Percentiles rank a stretch among this genome's conserved stretches.
phyloP scores from a whole-genome alignment of 169 alveolate species.

The Eimeria praecox region DNA sequence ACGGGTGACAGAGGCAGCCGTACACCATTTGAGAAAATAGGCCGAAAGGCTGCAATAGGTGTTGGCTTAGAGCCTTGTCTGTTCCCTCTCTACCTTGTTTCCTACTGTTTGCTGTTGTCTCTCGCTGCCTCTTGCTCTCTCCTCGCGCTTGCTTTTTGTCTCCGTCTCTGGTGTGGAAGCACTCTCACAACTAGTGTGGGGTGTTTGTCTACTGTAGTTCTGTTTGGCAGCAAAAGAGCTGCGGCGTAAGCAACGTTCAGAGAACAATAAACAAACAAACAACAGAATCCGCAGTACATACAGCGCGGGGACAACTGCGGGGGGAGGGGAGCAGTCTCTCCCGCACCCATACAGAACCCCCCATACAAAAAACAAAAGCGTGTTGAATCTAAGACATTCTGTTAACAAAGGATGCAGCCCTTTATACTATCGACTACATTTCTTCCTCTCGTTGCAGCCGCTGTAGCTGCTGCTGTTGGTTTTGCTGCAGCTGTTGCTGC shows the following conservation, averaged over 20 bases:
- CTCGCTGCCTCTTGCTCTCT: background rate
- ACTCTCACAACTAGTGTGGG: background rate
- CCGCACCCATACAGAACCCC: background rate
- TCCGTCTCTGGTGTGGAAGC: background rate
- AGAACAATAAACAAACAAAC: background rate
- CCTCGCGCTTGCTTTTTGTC: background rate
- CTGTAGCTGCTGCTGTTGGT: background rate
- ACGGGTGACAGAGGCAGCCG: background rate
- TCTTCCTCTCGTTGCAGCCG: constrained; percentile 60
- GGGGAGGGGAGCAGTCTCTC: background rate
- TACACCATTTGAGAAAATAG: background rate
- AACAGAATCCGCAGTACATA: background rate
- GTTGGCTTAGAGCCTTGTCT: background rate
- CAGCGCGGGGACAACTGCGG: background rate
- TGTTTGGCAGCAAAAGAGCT: too few species aligned
- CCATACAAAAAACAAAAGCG: constrained; percentile 6
- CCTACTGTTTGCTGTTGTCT: background rate
- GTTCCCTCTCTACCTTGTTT: background rate
- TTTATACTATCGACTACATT: background rate
- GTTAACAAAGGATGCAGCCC: background rate
- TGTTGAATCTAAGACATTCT: background rate
- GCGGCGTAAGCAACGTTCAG: too few species aligned
- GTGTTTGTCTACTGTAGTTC: too few species aligned
- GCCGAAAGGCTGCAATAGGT: background rate
- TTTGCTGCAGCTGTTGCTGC: constrained; percentile 19